Base-by-base conservation (phyloP, 768 basidiomycete species). In the Hygrophoropsis aurantiaca region DNA sequence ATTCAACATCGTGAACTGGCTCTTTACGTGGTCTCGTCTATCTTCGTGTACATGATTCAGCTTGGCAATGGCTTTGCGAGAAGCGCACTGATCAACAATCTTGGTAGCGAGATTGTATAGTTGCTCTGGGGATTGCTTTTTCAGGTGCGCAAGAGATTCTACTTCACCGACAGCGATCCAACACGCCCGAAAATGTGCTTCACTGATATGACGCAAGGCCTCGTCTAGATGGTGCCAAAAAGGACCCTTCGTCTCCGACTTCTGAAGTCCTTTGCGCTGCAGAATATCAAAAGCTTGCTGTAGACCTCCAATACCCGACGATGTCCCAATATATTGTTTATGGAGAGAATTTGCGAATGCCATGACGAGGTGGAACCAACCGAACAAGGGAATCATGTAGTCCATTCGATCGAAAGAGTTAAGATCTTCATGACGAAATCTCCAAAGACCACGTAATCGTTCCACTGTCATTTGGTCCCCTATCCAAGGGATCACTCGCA, bases 341-440 rank as follows among this genome's bases (percentile, higher is more conserved):
- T 74, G 67, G 1, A 75, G 47, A 0, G 70, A 69, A 36, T 64
- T 62, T 11, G 59, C 70, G 39, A 60, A 61, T 13, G 71, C 70
- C 60, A 74, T 72, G 18, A 53, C 34, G 2, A 62, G 47, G 46
- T 75, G 73, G n/a, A 76, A 59, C 70, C 70, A 76, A 1, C 74
- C 71, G 36, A 68, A 67, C 0, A 60, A 43, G 2, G 56, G 47
- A 1, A 67, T 34, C 7, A 66, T 42, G 46, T 56, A 72, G 33
- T 73, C 69, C 5, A 73, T 51, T 0, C 71, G 56, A 8, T 74
- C 65, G 46, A 60, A 69, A 0, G 65, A 62, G 42, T 72, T 76
- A 15, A 55, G 27, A 42, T 76, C 74, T 16, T 69, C 59, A 2
- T 56, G 50, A 0, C 61, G 63, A 35, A 55, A 69, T 20, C 55